A percentile compares a stretch with the other conserved stretches of the same genome.
Conservation (phyloP, 441 rosid species). For the Syzygium malaccense region DNA sequence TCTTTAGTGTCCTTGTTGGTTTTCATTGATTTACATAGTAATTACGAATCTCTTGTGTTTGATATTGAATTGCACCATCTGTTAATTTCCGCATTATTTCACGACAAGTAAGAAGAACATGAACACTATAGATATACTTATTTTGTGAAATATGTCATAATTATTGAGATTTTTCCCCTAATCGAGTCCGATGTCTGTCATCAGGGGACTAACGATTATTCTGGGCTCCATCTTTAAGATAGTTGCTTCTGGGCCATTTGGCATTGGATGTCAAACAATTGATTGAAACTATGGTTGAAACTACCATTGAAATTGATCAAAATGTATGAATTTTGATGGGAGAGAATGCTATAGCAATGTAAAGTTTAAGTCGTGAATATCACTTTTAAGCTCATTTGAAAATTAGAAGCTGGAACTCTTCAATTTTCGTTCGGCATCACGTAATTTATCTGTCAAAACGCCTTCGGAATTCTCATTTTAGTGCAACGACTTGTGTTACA, state of each 20-base stretch:
- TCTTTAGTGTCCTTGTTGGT: not conserved
- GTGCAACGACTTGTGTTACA: too few species aligned
- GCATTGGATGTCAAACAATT: not conserved
- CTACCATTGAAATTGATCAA: not conserved
- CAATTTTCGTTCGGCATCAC: too few species aligned
- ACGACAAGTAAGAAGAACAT: not conserved
- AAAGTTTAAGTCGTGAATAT: not conserved
- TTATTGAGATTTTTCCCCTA: rapidly evolving
- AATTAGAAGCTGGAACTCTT: too few species aligned
- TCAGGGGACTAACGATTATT: not conserved
- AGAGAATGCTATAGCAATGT: not conserved
- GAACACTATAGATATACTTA: not conserved
- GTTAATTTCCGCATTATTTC: not conserved
- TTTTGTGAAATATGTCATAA: not conserved
- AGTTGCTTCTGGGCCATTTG: not conserved
- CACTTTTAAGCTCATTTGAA: not conserved
- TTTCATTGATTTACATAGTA: not conserved
- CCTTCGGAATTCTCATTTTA: too few species aligned
- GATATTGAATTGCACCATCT: not conserved
- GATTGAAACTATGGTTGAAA: not conserved
- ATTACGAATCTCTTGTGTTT: not conserved
- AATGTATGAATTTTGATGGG: too few species aligned
- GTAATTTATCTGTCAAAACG: too few species aligned
- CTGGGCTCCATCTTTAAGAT: not conserved
- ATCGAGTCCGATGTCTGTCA: not conserved